These are phyloP conservation scores for Solanum hybrid DNA, from an alignment of 305 asterid species.

Conservation along the genomic window DNA sequence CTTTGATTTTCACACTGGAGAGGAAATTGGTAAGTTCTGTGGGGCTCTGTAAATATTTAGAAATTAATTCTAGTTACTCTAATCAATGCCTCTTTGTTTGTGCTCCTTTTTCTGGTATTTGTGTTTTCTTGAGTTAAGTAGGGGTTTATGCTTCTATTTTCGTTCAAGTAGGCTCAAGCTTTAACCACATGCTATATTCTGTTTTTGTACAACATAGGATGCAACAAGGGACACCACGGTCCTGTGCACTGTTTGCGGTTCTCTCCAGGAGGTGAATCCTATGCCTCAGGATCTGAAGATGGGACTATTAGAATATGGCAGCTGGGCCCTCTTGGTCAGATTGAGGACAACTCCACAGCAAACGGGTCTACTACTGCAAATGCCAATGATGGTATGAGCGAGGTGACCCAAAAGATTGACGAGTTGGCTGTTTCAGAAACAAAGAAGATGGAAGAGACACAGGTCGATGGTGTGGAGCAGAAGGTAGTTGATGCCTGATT, in stretches of 20 bases:
- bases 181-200: background rate
- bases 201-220: constrained; percentile 28
- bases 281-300: constrained; percentile 92
- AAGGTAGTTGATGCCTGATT: constrained; percentile 24
- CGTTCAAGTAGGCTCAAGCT: background rate
- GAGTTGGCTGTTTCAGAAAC: constrained; percentile 34
- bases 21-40: constrained; percentile 54
- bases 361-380: constrained; percentile 26
- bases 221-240: constrained; percentile 99
- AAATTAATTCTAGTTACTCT: background rate
- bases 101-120: background rate
- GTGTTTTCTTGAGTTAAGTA: background rate
- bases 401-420: constrained; percentile 48
- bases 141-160: background rate
- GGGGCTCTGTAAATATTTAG: background rate
- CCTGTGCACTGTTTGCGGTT: constrained; percentile 95
- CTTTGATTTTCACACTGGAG: constrained; percentile 82
- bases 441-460: constrained; percentile 13
- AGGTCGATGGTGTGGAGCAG: constrained; percentile 15
- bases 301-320: constrained; percentile 98
- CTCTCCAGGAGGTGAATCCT: constrained; percentile 93
- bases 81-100: background rate
- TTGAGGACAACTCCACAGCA: constrained; percentile 33
- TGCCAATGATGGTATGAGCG: constrained; percentile 38
- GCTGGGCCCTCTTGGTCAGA: constrained; percentile 38